Conservation (phyloP, 768 basidiomycete genomes). For the Amanita muscaria region DNA sequence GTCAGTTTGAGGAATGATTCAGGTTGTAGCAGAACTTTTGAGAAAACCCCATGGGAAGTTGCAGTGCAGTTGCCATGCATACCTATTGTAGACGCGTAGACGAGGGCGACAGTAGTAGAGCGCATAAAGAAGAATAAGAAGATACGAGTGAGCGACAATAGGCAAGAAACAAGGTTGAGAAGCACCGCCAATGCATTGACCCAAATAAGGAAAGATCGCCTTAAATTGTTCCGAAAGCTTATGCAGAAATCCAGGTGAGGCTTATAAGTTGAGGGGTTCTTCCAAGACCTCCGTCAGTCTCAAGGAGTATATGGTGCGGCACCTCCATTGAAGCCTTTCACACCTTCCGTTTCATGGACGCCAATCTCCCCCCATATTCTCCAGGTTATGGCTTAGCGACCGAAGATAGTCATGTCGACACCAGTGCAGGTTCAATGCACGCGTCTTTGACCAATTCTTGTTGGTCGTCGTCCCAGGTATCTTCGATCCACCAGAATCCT, state of each 20-base stretch:
- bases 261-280: constrained; percentile 9
- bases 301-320: constrained; percentile 8
- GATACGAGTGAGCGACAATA: constrained; percentile 1
- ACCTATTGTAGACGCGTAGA: no score
- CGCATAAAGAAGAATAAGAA: neutral
- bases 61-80: no score
- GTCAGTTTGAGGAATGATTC: neutral
- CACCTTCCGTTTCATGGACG: constrained; percentile 6
- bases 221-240: constrained; percentile 13
- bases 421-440: constrained; percentile 13
- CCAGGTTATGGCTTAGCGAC: neutral
- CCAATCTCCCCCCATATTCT: constrained; percentile 5
- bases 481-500: constrained; percentile 8
- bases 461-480: constrained; percentile 3
- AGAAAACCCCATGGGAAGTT: no score
- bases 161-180: constrained; percentile 17
- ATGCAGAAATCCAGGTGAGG: constrained; percentile 10
- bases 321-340: constrained; percentile 1
- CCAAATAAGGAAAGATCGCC: constrained; percentile 15
- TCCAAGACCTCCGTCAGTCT: constrained; percentile 7
- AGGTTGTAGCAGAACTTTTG: neutral
- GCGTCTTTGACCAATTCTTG: constrained; percentile 16
- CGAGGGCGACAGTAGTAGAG: neutral
- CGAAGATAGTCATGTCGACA: constrained; percentile 2
- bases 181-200: constrained; percentile 18